These are phyloP conservation scores for Agrocybe praecox DNA, from an alignment of 768 basidiomycete species.

Conservation along the genomic window DNA sequence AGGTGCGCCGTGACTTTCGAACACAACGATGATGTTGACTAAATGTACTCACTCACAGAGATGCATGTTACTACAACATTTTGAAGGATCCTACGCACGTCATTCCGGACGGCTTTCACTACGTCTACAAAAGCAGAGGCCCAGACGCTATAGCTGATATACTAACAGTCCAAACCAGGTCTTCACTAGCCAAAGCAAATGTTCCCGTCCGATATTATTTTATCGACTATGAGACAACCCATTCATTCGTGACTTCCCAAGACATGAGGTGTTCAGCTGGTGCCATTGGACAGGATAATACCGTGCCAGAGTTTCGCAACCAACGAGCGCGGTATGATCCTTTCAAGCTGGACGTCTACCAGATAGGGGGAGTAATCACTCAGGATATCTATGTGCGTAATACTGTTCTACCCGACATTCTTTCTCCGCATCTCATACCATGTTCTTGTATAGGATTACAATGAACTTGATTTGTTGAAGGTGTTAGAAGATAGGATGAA, in stretches of 20 bases:
- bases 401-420: too few relatives aligned
- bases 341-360: slow-evolving; percentile 29
- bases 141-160: too few relatives aligned
- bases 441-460: too few relatives aligned
- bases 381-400: too few relatives aligned
- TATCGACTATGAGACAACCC: slow-evolving; percentile 27
- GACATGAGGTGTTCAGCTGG: slow-evolving; percentile 6
- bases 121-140: neutral
- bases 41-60: slow-evolving; percentile 10
- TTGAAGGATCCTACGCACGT: slow-evolving; percentile 16
- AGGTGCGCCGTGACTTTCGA: too few relatives aligned
- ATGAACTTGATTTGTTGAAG: too few relatives aligned
- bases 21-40: too few relatives aligned
- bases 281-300: slow-evolving; percentile 18
- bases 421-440: too few relatives aligned
- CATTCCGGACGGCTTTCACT: slow-evolving; percentile 16
- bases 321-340: slow-evolving; percentile 25
- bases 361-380: slow-evolving; percentile 17
- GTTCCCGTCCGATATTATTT: slow-evolving; percentile 25
- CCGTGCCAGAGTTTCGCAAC: slow-evolving; percentile 25
- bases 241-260: neutral
- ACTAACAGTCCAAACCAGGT: too few relatives aligned
- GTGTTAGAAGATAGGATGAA: too few relatives aligned
- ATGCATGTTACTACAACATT: slow-evolving; percentile 20
- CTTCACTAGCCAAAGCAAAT: neutral